Base-by-base conservation (phyloP, 108 stramenopile species). In the Nitzschia sp. region DNA sequence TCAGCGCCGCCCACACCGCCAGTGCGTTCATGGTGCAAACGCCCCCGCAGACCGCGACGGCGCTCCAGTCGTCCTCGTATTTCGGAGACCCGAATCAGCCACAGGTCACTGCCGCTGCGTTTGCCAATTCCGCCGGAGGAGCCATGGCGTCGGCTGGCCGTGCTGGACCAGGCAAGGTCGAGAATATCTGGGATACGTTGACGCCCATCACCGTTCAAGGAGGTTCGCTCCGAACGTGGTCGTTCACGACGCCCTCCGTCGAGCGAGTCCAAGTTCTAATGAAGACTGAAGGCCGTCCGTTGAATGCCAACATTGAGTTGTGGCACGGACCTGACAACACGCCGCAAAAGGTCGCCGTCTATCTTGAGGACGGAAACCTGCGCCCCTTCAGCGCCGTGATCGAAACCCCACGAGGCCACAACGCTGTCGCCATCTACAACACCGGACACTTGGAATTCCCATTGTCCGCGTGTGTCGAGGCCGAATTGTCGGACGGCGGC, bases 251-350 rank as follows among this genome's bases (percentile, higher is more conserved):
- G 56, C 77, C 86, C 61, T 53, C 63, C 34, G 75, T 85, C 22
- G 85, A 87, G 38, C 63, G 85, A 23, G 79, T 85, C 1, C 86
- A 88, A 61, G 84, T 92, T 29, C 63, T 82, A 55, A 70, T 92
- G 75, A 83, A 82, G 72, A 89, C 87, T 16, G 87, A 87, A 67
- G 91, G 91, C 58, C 88, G 87, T 78, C 91, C 91, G 17, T 71
- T 92, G n/a, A 73, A 85, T 56, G 88, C 88, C 58, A 73, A 92
- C 56, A 69, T 92, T 35, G 86, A 89, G 52, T 56, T 92, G 11
- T 89, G 88, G 88, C 84, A 89, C 34, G 88, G 88, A 50, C 91
- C 91, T 22, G 85, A 87, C 47, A 87, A 89, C 75, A 88, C 88
- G 28, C 91, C 91, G 9, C 79, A 82, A 61, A 89, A 89, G 70